phyloP scores from a whole-genome alignment of 129 eudicot genomes.

The Lactuca saligna region DNA sequence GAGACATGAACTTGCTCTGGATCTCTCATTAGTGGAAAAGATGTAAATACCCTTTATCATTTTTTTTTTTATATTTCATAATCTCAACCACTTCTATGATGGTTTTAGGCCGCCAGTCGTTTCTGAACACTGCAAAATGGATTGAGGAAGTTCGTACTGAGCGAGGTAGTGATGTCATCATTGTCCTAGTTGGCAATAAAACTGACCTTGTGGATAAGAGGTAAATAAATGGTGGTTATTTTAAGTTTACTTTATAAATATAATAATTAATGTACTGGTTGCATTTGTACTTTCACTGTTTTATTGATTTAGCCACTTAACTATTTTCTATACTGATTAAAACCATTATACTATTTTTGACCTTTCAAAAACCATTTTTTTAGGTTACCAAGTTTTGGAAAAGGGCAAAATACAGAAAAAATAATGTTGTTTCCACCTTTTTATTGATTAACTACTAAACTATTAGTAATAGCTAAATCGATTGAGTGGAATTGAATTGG shows the following conservation, averaged over 20 bases:
- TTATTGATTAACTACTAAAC: too few relatives aligned
- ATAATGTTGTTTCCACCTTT: too few relatives aligned
- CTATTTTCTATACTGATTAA: too few relatives aligned
- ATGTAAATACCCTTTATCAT: not conserved
- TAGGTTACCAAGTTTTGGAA: too few relatives aligned
- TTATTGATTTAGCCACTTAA: not conserved
- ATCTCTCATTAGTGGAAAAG: too few relatives aligned
- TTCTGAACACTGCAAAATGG: slow-evolving; percentile 79
- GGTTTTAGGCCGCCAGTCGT: slow-evolving; percentile 62
- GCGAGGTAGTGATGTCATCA: slow-evolving; percentile 85
- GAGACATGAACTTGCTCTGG: too few relatives aligned
- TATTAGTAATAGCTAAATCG: too few relatives aligned
- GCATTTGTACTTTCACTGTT: too few relatives aligned
- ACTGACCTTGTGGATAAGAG: slow-evolving; percentile 90
- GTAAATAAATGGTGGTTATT: slow-evolving; percentile 24
- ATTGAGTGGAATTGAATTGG: too few relatives aligned
- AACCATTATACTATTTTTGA: too few relatives aligned
- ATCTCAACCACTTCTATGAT: slow-evolving; percentile 13
- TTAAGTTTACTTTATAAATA: not conserved
- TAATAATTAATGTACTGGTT: not conserved
- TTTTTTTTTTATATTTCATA: slow-evolving; percentile 5
- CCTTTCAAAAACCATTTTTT: too few relatives aligned
- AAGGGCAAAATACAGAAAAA: too few relatives aligned
- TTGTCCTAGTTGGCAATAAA: slow-evolving; percentile 83
- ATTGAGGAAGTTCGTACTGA: slow-evolving; percentile 88